Percentiles rank a stretch among this genome's conserved stretches.
Evolutionary conservation across 2,329 filamentous ascomycete species (phyloP).

Genomic region (Fusarium multiceps): DNA sequence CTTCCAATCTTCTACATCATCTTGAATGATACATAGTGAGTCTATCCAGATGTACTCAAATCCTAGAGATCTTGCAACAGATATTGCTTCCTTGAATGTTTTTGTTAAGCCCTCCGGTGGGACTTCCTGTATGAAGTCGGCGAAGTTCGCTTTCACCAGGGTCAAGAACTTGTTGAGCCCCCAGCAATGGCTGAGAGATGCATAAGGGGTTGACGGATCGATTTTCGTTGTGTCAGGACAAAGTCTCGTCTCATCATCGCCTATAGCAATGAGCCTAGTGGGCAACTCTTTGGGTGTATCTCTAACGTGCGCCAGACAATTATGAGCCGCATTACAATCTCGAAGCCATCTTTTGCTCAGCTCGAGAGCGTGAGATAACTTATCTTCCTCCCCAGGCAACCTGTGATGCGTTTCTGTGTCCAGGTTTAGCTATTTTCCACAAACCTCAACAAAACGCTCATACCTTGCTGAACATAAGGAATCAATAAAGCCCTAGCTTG

Average conservation of each 20-base stretch:
- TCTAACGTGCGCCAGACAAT: not conserved
- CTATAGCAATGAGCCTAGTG: not conserved
- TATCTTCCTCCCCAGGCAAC: too few species aligned
- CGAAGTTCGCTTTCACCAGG: not conserved
- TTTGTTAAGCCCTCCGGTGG: not conserved
- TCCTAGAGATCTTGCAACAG: not conserved
- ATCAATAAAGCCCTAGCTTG: not conserved
- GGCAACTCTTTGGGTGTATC: not conserved
- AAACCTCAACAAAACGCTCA: fast-evolving
- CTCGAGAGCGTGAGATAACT: not conserved
- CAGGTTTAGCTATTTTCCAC: not conserved
- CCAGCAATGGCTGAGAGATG: not conserved
- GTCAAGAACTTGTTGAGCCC: not conserved
- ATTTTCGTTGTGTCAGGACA: not conserved
- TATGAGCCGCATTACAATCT: not conserved
- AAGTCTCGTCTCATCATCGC: not conserved
- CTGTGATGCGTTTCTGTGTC: not conserved
- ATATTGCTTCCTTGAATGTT: not conserved
- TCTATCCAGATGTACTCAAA: not conserved
- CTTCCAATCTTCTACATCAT: not conserved
- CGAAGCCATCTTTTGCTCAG: not conserved
- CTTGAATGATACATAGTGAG: not conserved
- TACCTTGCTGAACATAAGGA: not conserved
- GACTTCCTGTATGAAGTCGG: not conserved
- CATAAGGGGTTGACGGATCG: not conserved